phyloP scores from a whole-genome alignment of 176 grass and related monocot species.

The Rhynchospora tenuis region DNA sequence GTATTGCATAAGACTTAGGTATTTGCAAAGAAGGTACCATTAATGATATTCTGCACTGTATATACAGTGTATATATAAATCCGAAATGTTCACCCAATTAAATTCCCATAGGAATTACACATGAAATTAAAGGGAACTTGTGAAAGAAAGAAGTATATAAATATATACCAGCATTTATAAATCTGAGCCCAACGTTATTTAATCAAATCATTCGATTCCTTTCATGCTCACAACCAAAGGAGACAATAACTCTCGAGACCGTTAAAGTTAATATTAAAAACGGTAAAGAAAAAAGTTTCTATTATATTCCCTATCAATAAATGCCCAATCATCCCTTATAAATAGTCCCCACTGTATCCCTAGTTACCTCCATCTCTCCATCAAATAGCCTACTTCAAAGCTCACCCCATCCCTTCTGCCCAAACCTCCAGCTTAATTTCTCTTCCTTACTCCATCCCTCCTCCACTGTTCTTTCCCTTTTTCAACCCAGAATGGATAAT shows the following conservation, averaged over 20 bases:
- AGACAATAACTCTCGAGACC: background rate
- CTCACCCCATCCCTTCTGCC: background rate
- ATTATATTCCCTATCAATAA: conserved; percentile 19
- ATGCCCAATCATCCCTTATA: conserved; percentile 47
- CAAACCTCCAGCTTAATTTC: background rate
- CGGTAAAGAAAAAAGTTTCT: background rate
- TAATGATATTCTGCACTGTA: too few species aligned
- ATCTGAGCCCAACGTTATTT: background rate
- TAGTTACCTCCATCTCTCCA: conserved; percentile 23
- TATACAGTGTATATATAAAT: too few species aligned
- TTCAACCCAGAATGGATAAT: background rate
- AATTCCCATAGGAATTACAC: too few species aligned
- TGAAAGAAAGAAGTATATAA: too few species aligned
- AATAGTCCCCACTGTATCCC: conserved; percentile 39
- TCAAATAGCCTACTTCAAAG: conserved; percentile 28
- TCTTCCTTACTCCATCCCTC: conserved; percentile 9
- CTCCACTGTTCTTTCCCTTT: conserved; percentile 1
- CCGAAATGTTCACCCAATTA: too few species aligned
- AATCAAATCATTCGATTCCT: background rate
- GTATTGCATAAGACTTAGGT: too few species aligned
- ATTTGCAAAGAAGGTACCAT: too few species aligned
- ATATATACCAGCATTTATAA: background rate
- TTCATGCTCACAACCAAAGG: background rate
- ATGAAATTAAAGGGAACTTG: too few species aligned
- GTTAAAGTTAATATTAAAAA: background rate